A percentile compares a stretch with the other conserved stretches of the same genome.
phyloP scores from a whole-genome alignment of 352 stramenopile genomes.

The Blastocystis sp. region DNA sequence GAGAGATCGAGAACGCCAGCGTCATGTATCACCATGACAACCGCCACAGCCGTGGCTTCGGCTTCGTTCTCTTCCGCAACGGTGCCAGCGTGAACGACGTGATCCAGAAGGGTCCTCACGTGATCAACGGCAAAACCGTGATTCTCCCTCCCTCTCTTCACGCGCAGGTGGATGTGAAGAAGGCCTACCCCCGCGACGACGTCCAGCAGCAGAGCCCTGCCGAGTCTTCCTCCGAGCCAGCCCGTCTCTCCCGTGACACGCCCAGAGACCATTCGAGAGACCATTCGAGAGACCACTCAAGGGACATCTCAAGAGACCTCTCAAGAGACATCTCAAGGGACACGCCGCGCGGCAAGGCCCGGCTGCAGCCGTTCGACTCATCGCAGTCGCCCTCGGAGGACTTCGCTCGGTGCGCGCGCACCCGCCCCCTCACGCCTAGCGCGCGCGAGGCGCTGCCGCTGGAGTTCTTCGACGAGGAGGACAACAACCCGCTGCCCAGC shows the following conservation, averaged over 20 bases:
- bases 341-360: too few species aligned
- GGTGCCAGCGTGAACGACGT: conserved; percentile 29
- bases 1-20: conserved; percentile 53
- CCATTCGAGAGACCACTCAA: too few species aligned
- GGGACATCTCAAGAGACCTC: too few species aligned
- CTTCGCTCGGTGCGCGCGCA: not conserved
- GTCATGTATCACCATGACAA: conserved; percentile 63
- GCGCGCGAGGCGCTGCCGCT: conserved; percentile 7
- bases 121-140: conserved; percentile 15
- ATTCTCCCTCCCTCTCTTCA: not conserved
- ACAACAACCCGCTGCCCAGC: conserved; percentile 58
- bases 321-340: too few species aligned
- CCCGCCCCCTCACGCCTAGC: not conserved
- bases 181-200: conserved; percentile 52
- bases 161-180: conserved; percentile 45
- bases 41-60: conserved; percentile 27
- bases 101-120: conserved; percentile 27
- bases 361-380: not conserved
- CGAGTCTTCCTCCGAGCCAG: not conserved
- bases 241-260: too few species aligned
- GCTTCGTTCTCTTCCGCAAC: conserved; percentile 47
- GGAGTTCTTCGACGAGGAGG: conserved; percentile 68
- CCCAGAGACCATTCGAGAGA: too few species aligned
- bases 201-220: not conserved
- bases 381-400: not conserved